phyloP scores from a whole-genome alignment of 2,329 filamentous ascomycete genomes.

The Diaporthe ampelina region DNA sequence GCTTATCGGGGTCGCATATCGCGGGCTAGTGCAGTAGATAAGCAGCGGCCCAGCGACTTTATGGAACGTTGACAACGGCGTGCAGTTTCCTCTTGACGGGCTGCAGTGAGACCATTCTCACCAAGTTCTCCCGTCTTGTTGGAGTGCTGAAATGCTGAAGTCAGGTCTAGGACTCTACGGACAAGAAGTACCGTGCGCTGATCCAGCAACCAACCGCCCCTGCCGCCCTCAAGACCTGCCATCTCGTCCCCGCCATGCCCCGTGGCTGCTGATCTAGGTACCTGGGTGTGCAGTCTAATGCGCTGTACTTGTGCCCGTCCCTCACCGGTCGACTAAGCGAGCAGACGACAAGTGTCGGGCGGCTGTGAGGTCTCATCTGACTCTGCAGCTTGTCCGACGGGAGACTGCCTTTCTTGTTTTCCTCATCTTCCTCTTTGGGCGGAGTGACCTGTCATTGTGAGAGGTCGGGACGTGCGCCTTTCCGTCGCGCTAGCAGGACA shows the following conservation, averaged over 20 bases:
- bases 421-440: background rate
- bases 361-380: conserved; percentile 7
- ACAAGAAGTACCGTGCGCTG: background rate
- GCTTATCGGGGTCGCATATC: conserved; percentile 22
- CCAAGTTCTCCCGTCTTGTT: no score
- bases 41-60: background rate
- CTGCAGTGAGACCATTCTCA: no score
- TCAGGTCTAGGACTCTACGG: no score
- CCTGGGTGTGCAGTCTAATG: background rate
- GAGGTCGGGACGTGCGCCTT: background rate
- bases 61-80: no score
- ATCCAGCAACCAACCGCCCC: background rate
- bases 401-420: background rate
- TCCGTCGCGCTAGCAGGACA: background rate
- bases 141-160: background rate
- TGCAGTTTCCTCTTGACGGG: no score
- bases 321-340: conserved; percentile 13
- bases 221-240: no score
- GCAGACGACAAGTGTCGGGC: background rate
- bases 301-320: background rate
- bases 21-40: background rate
- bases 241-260: background rate
- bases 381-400: background rate
- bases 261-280: background rate
- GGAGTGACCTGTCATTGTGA: conserved; percentile 17